Conservation (phyloP, 2,329 filamentous ascomycete genomes). For the Metarhizium anisopliae region DNA sequence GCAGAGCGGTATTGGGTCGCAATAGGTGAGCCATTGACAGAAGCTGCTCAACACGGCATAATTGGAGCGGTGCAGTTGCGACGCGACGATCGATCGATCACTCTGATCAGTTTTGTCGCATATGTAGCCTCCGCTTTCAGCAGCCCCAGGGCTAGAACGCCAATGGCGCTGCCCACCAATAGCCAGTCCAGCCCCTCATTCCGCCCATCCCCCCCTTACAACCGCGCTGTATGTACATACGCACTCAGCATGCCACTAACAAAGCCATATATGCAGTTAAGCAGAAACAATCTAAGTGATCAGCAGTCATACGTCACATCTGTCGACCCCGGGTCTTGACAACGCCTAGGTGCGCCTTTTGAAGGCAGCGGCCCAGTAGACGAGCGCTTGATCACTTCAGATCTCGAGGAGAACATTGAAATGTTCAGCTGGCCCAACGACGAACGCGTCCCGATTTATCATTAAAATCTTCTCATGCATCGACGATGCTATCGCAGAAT, state of each 20-base stretch:
- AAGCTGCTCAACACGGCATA: background rate
- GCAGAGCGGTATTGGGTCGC: background rate
- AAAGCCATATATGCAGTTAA: background rate
- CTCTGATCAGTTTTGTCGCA: background rate
- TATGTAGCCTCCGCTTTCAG: background rate
- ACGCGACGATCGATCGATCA: slow-evolving; percentile 4
- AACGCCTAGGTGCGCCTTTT: background rate
- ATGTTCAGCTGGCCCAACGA: background rate
- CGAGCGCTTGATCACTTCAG: background rate
- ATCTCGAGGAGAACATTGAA: background rate
- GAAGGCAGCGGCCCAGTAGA: background rate
- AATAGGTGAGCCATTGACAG: background rate
- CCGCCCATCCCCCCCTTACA: background rate
- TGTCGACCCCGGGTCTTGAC: background rate
- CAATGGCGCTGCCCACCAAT: background rate
- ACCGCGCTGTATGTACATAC: background rate
- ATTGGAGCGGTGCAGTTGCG: background rate
- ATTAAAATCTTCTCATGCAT: slow-evolving; percentile 7
- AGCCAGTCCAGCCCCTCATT: background rate
- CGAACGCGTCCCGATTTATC: background rate
- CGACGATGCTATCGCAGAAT: slow-evolving; percentile 22
- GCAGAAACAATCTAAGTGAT: background rate
- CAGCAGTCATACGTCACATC: background rate
- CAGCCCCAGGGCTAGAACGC: background rate
- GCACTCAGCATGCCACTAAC: background rate